Percentiles rank a stretch among this genome's conserved stretches.
Evolutionary conservation across 2,329 filamentous ascomycete genomes (phyloP).

Genomic region (Ilyonectria mors-panacis): DNA sequence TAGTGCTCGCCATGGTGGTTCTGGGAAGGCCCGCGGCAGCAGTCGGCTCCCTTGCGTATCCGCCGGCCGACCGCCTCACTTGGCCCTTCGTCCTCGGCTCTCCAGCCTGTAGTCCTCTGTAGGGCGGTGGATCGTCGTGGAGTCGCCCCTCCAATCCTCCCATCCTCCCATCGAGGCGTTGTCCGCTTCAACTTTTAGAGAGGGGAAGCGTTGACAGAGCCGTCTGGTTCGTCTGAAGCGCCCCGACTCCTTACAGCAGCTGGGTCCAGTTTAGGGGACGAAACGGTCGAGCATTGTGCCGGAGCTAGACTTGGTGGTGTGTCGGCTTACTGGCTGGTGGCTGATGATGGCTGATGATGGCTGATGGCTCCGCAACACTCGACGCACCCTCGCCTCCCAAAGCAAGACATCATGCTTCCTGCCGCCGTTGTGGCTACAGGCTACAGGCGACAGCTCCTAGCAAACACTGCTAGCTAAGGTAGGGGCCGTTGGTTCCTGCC

Average conservation of each 20-base stretch:
- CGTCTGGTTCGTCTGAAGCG: constrained; percentile 25
- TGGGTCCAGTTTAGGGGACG: constrained; percentile 26
- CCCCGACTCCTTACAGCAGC: constrained; percentile 24
- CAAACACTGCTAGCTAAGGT: constrained; percentile 16
- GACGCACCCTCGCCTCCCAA: constrained; percentile 30
- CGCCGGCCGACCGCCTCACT: constrained; percentile 35
- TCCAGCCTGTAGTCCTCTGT: constrained; percentile 13
- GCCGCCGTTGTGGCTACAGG: constrained; percentile 10
- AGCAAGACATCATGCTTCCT: constrained; percentile 29
- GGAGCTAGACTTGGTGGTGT: constrained; percentile 13
- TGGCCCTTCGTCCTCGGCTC: constrained; percentile 13
- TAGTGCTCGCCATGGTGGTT: constrained; percentile 13
- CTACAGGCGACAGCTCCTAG: constrained; percentile 1
- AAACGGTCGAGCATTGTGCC: constrained; percentile 42
- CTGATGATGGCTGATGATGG: no score
- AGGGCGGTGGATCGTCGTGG: constrained; percentile 40
- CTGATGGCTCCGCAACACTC: constrained; percentile 32
- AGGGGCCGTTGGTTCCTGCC: constrained; percentile 29
- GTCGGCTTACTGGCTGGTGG: not conserved
- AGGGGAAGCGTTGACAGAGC: constrained; percentile 13
- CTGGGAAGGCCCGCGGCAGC: constrained; percentile 12
- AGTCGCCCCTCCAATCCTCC: constrained; percentile 33
- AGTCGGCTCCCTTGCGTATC: constrained; percentile 42
- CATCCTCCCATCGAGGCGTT: constrained; percentile 20
- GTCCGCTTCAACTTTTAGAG: constrained; percentile 23